Evolutionary conservation across 2,329 filamentous ascomycete species (phyloP).

Genomic region (Botryotinia narcissicola): DNA sequence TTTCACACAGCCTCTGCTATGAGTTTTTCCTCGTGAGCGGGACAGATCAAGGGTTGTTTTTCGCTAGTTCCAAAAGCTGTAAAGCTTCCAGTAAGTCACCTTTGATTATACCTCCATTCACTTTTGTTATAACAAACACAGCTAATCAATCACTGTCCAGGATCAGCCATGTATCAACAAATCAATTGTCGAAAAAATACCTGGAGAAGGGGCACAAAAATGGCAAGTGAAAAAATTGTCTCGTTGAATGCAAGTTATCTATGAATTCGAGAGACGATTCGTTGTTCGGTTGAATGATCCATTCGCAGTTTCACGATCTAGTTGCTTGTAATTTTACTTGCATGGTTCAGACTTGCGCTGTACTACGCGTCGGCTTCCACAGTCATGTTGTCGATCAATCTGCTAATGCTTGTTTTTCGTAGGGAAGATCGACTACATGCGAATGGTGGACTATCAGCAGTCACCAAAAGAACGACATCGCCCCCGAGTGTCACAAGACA

Average conservation of each 20-base stretch:
- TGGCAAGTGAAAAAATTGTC: too few relatives aligned
- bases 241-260: neutral
- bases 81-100: too few relatives aligned
- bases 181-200: too few relatives aligned
- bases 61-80: too few relatives aligned
- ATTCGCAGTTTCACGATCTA: neutral
- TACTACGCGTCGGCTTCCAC: neutral
- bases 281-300: rapidly evolving
- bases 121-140: too few relatives aligned
- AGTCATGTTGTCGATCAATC: neutral
- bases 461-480: neutral
- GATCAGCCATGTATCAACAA: too few relatives aligned
- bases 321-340: neutral
- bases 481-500: neutral
- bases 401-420: neutral
- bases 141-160: too few relatives aligned
- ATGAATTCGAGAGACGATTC: rapidly evolving
- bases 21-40: too few relatives aligned
- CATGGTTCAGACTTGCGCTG: neutral
- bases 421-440: neutral
- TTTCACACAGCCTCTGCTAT: too few relatives aligned
- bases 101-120: too few relatives aligned
- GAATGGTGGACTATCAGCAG: neutral
- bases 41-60: too few relatives aligned
- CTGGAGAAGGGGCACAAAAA: too few relatives aligned